A percentile compares a stretch with the other conserved stretches of the same genome.
Evolutionary conservation across 169 alveolate species (phyloP).

Genomic region (Theileria equi): DNA sequence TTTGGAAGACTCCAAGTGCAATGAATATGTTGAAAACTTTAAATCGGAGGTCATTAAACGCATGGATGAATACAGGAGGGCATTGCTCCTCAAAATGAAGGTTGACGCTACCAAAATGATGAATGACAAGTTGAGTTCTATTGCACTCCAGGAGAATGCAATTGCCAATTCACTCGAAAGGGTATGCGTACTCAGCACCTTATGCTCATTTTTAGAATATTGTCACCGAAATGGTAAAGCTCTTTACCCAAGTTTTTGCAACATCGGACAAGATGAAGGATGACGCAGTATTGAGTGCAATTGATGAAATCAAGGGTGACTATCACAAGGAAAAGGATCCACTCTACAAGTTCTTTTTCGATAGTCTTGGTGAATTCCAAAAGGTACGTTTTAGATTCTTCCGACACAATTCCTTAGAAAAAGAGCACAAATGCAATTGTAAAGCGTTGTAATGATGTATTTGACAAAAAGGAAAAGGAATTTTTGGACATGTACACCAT

Average conservation of each 20-base stretch:
- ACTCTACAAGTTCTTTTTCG: slow-evolving; percentile 40
- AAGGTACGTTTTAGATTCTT: slow-evolving; percentile 7
- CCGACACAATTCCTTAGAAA: not conserved
- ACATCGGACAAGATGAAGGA: slow-evolving; percentile 37
- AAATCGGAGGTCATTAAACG: slow-evolving; percentile 37
- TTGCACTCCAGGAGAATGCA: slow-evolving; percentile 40
- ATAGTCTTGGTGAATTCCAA: slow-evolving; percentile 38
- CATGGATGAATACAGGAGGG: slow-evolving; percentile 46
- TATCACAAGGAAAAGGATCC: slow-evolving; percentile 30
- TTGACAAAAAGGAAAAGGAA: slow-evolving; percentile 45
- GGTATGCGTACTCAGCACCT: not conserved
- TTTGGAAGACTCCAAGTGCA: slow-evolving; percentile 57
- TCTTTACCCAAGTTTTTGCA: slow-evolving; percentile 31
- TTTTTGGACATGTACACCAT: slow-evolving; percentile 39
- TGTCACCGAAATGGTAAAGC: slow-evolving; percentile 46
- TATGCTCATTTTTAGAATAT: slow-evolving; percentile 16
- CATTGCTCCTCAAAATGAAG: slow-evolving; percentile 49
- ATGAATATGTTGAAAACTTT: slow-evolving; percentile 43
- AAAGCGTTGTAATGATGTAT: slow-evolving; percentile 36
- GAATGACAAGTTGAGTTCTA: slow-evolving; percentile 39
- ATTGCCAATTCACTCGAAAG: slow-evolving; percentile 46
- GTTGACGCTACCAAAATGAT: slow-evolving; percentile 36
- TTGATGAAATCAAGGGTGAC: slow-evolving; percentile 35
- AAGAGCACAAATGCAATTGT: slow-evolving; percentile 27
- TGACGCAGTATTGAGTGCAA: slow-evolving; percentile 36